These are phyloP conservation scores for Pyrenophora seminiperda DNA, from an alignment of 2,329 filamentous ascomycete species.

Conservation along the genomic window DNA sequence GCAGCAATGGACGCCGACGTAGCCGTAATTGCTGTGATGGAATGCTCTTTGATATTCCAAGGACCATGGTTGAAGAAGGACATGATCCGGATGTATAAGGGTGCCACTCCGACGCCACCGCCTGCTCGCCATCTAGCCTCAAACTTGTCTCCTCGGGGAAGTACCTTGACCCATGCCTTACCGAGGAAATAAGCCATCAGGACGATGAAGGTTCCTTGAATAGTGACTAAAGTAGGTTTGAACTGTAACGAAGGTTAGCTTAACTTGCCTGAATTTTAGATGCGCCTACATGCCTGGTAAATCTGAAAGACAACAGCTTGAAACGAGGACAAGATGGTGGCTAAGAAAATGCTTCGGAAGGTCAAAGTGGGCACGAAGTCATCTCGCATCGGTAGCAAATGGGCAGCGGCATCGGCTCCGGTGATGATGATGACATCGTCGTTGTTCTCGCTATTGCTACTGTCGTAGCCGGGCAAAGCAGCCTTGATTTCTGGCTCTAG, in stretches of 20 bases:
- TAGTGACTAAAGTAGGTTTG: slow-evolving; percentile 20
- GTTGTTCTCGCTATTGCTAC: slow-evolving; percentile 8
- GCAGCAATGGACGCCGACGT: slow-evolving; percentile 24
- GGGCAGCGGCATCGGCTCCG: slow-evolving; percentile 22
- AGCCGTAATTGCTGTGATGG: slow-evolving; percentile 21
- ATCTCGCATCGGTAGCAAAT: slow-evolving; percentile 20
- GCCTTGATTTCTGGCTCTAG: slow-evolving; percentile 19
- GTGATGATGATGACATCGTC: slow-evolving; percentile 15
- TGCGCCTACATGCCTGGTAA: slow-evolving; percentile 10
- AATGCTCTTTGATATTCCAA: slow-evolving; percentile 22
- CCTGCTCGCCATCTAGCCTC: slow-evolving; percentile 20
- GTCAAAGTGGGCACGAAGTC: slow-evolving; percentile 17
- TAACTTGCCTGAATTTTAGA: background rate
- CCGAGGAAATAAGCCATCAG: slow-evolving; percentile 22
- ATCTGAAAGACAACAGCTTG: slow-evolving; percentile 24
- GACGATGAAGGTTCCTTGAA: slow-evolving; percentile 25
- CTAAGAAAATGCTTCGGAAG: slow-evolving; percentile 17
- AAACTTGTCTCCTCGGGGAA: slow-evolving; percentile 21
- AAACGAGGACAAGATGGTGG: slow-evolving; percentile 16
- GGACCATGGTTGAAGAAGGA: slow-evolving; percentile 21
- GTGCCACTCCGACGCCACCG: slow-evolving; percentile 15
- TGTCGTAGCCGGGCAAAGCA: slow-evolving; percentile 14
- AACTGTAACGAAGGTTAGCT: slow-evolving; percentile 12
- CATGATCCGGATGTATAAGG: slow-evolving; percentile 16
- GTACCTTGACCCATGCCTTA: slow-evolving; percentile 17